Evolutionary conservation across 257 asterid genomes (phyloP), one percentile per base, ranked within the genome.

Genomic region (Forsythia suspensa): DNA sequence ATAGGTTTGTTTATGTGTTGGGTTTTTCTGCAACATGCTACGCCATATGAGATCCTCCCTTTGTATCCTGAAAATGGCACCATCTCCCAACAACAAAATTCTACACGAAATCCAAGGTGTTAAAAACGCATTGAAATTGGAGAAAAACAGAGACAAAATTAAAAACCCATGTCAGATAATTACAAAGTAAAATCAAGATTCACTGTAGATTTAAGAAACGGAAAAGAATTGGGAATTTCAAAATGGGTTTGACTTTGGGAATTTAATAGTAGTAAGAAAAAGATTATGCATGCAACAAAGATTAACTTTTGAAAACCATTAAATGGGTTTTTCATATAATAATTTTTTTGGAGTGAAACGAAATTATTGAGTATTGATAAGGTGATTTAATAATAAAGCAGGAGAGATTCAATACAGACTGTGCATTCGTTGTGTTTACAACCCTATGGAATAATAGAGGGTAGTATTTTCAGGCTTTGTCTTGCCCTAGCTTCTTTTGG

Each of bases 81-180:
- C n/a, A n/a, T n/a, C n/a, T n/a, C 34, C 34, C 34, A 29, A 29
- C 65, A 55, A 55, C 65, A 55, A 24, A 61, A 61, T 61, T 61
- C 37, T 21, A 78, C 88, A 67, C 89, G 75, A 71, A 72, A 71
- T 87, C 80, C 91, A 79, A 89, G 66, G 77, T 76, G 80, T 79
- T 75, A 67, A 78, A 78, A 78, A 70, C 37, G 59, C 74, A 76
- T 74, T 51, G 81, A 73, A 74, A 82, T 72, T 85, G 72, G 63
- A 44, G 69, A 21, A 61, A 51, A 61, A 21, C 6, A 2, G 12
- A 61, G 38, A 9, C 37, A 61, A 61, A 20, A 20, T n/a, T 7
- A 8, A 21, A 20, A 59, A 59, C 15, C 34, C 4, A 4, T 15
- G 61, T 80, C 40, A 76, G 77, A 61, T 21, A 52, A 77, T 55